Conservation (phyloP, 2,329 filamentous ascomycete genomes). For the Coniochaeta sp. region DNA sequence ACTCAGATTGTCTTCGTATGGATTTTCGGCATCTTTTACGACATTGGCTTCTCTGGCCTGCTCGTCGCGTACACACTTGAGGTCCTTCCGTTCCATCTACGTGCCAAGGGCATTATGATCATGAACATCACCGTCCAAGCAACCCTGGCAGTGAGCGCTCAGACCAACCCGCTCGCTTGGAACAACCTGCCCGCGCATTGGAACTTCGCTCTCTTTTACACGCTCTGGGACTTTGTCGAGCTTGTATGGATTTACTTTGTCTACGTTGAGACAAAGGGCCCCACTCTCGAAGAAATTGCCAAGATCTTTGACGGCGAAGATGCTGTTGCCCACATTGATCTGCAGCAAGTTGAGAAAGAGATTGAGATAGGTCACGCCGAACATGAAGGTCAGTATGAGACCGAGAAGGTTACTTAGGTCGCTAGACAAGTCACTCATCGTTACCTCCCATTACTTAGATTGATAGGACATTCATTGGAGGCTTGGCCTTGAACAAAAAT, state of each 20-base stretch:
- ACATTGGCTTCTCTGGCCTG: conserved; percentile 51
- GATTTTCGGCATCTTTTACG: conserved; percentile 51
- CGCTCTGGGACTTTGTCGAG: conserved; percentile 53
- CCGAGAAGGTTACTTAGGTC: neutral
- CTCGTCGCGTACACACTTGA: conserved; percentile 51
- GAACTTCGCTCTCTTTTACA: conserved; percentile 61
- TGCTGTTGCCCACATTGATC: conserved; percentile 46
- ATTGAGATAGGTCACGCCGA: conserved; percentile 21
- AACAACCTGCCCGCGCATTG: conserved; percentile 50
- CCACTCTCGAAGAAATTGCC: conserved; percentile 63
- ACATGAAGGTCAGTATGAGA: conserved; percentile 19
- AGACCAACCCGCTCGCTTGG: conserved; percentile 59
- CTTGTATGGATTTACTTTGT: conserved; percentile 57
- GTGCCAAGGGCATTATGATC: conserved; percentile 53
- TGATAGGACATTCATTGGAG: too few species aligned
- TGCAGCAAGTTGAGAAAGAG: conserved; percentile 49
- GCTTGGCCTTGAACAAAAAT: too few species aligned
- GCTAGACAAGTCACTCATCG: too few species aligned
- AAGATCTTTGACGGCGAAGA: conserved; percentile 63
- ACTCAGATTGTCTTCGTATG: conserved; percentile 51
- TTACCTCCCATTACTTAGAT: too few species aligned
- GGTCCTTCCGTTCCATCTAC: conserved; percentile 49
- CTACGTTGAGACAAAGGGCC: conserved; percentile 63
- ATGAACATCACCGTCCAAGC: conserved; percentile 59
- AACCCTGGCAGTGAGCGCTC: conserved; percentile 51